A percentile compares a stretch with the other conserved stretches of the same genome.
Evolutionary conservation across 192 early-diverging fungal genomes (phyloP).

Genomic region (Piromyces finnis): DNA sequence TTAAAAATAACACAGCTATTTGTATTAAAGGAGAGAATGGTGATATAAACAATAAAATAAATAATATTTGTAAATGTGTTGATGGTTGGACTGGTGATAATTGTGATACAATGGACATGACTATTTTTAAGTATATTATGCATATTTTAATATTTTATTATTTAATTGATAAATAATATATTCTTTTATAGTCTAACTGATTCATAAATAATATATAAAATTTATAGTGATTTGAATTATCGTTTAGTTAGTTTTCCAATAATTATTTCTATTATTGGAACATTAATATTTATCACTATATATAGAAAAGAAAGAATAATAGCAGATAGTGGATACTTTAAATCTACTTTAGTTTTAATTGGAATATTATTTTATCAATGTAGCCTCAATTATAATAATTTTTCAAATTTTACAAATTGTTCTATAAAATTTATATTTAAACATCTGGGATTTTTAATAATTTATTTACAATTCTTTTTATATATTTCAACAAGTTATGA

Average conservation of each 20-base stretch:
- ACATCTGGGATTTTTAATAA: neutral
- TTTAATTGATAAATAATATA: no score
- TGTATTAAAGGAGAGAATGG: neutral
- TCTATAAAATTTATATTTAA: neutral
- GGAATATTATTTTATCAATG: neutral
- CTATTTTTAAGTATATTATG: neutral
- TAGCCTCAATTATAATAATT: neutral
- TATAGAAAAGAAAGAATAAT: no score
- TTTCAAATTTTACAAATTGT: neutral
- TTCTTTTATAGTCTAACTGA: no score
- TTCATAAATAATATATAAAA: no score
- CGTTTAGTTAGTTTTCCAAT: no score
- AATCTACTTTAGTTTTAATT: no score
- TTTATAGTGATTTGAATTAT: no score
- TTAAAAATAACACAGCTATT: neutral
- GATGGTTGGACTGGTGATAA: neutral
- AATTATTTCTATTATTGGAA: no score
- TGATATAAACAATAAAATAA: neutral
- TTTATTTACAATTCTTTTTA: neutral
- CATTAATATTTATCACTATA: no score
- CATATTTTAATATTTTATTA: no score
- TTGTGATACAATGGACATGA: neutral
- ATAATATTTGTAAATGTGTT: neutral
- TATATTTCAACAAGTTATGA: neutral
- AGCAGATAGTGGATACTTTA: no score